Percentiles rank a stretch among this genome's conserved stretches.
phyloP scores from a whole-genome alignment of 352 stramenopile genomes.

The Globisporangium emineosum region DNA sequence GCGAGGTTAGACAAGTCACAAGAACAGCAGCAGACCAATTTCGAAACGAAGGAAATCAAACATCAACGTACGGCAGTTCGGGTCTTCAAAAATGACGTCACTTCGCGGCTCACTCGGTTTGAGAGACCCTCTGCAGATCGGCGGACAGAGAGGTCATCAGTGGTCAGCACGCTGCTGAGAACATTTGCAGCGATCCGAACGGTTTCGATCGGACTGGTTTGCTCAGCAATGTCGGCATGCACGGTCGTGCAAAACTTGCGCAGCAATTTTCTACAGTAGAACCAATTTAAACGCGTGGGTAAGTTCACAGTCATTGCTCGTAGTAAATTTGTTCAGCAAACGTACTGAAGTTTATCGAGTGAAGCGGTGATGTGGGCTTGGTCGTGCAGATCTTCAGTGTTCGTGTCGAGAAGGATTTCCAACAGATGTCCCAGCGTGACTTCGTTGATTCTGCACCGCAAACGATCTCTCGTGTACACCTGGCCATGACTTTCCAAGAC shows the following conservation, averaged over 20 bases:
- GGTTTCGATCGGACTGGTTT: constrained; percentile 7
- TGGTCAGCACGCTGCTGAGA: constrained; percentile 7
- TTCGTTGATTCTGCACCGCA: constrained; percentile 4
- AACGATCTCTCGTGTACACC: not conserved
- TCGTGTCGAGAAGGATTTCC: constrained; percentile 6
- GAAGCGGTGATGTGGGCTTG: not conserved
- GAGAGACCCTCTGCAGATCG: constrained; percentile 10
- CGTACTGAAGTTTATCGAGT: constrained; percentile 12
- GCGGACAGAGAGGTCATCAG: constrained; percentile 17
- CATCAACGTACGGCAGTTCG: not conserved
- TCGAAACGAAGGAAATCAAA: not conserved
- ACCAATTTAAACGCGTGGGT: not conserved
- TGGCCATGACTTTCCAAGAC: not conserved
- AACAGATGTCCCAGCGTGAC: constrained; percentile 11
- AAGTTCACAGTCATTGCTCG: not conserved
- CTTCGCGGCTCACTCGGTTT: constrained; percentile 11
- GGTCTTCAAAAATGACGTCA: constrained; percentile 14
- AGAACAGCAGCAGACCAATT: not conserved
- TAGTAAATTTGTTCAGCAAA: not conserved
- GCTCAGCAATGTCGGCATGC: constrained; percentile 7
- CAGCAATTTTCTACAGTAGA: constrained; percentile 11
- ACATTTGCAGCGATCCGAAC: constrained; percentile 11
- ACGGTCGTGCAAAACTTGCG: constrained; percentile 3
- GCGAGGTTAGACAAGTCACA: not conserved
- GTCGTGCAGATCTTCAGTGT: not conserved